Conservation (phyloP, 805 yeast genomes). For the Hanseniaspora thailandica region DNA sequence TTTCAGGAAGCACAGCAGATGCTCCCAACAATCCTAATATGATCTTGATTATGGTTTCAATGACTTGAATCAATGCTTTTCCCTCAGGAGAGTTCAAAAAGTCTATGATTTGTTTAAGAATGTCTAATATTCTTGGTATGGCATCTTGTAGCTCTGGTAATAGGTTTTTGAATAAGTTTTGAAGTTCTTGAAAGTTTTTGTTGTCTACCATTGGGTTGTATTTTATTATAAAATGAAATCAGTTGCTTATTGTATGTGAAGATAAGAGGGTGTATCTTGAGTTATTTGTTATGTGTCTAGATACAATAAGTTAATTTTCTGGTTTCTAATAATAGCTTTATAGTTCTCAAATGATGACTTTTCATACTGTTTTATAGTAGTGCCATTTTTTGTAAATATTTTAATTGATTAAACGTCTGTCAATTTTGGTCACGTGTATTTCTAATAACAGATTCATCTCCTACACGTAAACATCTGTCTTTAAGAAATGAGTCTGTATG, state of each 20-base stretch:
- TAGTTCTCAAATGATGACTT: too few relatives aligned
- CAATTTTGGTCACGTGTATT: background rate
- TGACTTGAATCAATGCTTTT: background rate
- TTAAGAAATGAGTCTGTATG: slow-evolving; percentile 1
- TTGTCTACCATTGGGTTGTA: background rate
- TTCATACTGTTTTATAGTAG: background rate
- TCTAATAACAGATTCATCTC: background rate
- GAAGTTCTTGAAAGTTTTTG: background rate
- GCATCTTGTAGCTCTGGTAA: background rate
- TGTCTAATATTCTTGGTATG: background rate
- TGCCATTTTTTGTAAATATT: background rate
- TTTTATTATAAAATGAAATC: background rate
- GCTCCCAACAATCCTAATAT: background rate
- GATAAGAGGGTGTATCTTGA: background rate
- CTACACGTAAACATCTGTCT: too few relatives aligned
- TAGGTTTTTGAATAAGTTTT: background rate
- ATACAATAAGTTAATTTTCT: background rate
- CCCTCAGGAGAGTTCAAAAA: background rate
- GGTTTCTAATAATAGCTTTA: background rate
- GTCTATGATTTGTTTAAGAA: background rate
- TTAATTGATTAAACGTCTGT: background rate
- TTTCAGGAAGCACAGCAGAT: background rate
- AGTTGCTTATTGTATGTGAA: background rate
- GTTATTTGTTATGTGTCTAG: background rate
- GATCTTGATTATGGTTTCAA: background rate